phyloP scores from a whole-genome alignment of 2,329 filamentous ascomycete species.

The Talaromyces sp. region DNA sequence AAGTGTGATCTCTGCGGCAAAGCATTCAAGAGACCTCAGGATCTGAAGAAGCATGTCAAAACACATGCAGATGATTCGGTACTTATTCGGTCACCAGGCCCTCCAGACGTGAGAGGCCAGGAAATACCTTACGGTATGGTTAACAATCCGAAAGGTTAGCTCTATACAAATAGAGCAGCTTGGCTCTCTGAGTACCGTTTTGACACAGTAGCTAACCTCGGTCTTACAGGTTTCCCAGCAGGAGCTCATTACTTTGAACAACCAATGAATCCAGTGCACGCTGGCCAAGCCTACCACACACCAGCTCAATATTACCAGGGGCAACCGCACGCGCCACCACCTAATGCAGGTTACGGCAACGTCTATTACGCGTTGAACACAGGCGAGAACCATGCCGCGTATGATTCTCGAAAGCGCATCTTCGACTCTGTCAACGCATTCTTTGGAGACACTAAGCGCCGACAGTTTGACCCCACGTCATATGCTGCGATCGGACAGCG shows the following conservation, averaged over 20 bases:
- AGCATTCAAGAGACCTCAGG: conserved; percentile 97
- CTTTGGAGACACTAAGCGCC: conserved; percentile 87
- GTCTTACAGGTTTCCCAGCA: conserved; percentile 26
- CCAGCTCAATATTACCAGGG: conserved; percentile 51
- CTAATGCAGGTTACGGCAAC: conserved; percentile 58
- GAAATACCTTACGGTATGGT: conserved; percentile 37
- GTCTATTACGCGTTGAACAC: conserved; percentile 72
- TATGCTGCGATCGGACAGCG: conserved; percentile 89
- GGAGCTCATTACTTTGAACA: conserved; percentile 53
- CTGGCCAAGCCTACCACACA: conserved; percentile 37
- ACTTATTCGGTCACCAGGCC: conserved; percentile 57
- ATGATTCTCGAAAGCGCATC: conserved; percentile 75
- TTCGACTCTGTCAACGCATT: conserved; percentile 89
- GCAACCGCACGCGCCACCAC: conserved; percentile 50
- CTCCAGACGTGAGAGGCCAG: conserved; percentile 45
- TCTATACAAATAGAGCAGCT: background rate
- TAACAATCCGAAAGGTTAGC: conserved; percentile 34
- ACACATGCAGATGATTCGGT: conserved; percentile 96
- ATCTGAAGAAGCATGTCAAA: conserved; percentile 99
- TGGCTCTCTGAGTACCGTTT: background rate
- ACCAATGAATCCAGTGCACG: conserved; percentile 39
- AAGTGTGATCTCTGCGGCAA: conserved; percentile 99
- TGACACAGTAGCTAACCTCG: conserved; percentile 7
- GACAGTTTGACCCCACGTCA: conserved; percentile 80
- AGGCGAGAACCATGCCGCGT: conserved; percentile 56